Conservation (phyloP, 306 rosid genomes). For the Rosa persica region DNA sequence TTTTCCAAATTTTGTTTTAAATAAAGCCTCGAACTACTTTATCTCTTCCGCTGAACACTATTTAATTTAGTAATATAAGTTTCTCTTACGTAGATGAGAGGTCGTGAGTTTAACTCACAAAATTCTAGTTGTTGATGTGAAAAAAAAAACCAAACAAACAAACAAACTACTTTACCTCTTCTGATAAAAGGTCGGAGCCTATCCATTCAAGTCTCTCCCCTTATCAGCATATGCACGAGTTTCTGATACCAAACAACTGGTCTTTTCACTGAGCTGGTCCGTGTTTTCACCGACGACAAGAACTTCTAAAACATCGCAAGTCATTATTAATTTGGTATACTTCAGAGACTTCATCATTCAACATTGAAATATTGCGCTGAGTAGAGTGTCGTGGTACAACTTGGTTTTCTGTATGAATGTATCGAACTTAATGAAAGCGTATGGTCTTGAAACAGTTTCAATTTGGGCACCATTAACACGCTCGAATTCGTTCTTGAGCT, state of each 20-base stretch:
- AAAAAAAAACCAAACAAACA: too few relatives aligned
- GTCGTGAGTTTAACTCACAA: too few relatives aligned
- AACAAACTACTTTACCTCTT: too few relatives aligned
- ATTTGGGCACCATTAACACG: conserved; percentile 86
- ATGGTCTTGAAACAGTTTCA: conserved; percentile 97
- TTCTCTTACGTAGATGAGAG: too few relatives aligned
- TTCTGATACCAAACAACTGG: conserved; percentile 86
- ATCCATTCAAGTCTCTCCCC: conserved; percentile 85
- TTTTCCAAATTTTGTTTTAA: too few relatives aligned
- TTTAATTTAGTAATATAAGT: too few relatives aligned
- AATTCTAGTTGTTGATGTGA: too few relatives aligned
- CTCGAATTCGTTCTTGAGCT: conserved; percentile 92
- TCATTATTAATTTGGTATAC: conserved; percentile 98
- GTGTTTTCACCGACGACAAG: conserved; percentile 96
- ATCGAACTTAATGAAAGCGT: conserved; percentile 93
- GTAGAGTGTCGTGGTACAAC: conserved; percentile 93
- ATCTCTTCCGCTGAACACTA: too few relatives aligned
- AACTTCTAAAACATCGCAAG: conserved; percentile 96
- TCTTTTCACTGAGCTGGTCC: conserved; percentile 97
- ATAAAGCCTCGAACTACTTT: too few relatives aligned
- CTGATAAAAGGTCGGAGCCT: too few relatives aligned
- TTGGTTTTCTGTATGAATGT: conserved; percentile 90
- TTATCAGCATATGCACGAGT: conserved; percentile 87
- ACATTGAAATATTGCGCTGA: conserved; percentile 88
- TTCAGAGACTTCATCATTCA: conserved; percentile 98